These are phyloP conservation scores for Colletotrichum scovillei DNA, from an alignment of 2,329 filamentous ascomycete genomes.

Conservation along the genomic window DNA sequence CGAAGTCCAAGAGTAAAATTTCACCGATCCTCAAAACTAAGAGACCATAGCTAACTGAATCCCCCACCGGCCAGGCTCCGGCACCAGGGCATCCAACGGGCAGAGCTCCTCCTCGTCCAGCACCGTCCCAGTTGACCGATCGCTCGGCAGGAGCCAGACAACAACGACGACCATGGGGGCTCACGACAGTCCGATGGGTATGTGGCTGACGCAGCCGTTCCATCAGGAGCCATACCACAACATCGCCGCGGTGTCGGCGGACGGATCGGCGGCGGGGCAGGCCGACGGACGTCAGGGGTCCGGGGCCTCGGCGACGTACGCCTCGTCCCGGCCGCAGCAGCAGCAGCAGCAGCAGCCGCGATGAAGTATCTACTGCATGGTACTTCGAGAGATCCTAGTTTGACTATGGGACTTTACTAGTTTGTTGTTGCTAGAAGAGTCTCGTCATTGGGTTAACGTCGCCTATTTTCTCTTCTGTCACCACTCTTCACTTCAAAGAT, in stretches of 20 bases:
- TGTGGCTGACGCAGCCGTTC: constrained; percentile 29
- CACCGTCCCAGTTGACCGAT: constrained; percentile 22
- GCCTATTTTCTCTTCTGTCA: not conserved
- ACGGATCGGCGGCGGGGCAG: constrained; percentile 4
- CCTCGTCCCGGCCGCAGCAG: constrained; percentile 25
- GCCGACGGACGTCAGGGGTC: constrained; percentile 5
- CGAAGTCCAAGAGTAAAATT: constrained; percentile 16
- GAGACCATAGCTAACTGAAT: not conserved
- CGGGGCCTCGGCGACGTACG: constrained; percentile 20
- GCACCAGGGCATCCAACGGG: not conserved
- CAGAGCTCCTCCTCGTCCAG: not conserved
- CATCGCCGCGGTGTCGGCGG: constrained; percentile 30
- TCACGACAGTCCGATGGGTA: constrained; percentile 1
- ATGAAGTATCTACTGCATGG: not conserved
- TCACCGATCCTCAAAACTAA: too few species aligned
- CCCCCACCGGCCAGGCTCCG: not conserved
- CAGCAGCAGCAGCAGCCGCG: constrained; percentile 1
- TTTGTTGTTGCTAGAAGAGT: not conserved
- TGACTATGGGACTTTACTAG: not conserved
- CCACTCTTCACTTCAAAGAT: not conserved
- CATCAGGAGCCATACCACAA: constrained; percentile 32
- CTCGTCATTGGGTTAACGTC: not conserved
- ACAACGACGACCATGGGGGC: not conserved
- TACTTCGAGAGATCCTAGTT: not conserved
- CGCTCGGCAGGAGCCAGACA: constrained; percentile 7